Base-by-base conservation (phyloP, 176 grass and related monocot genomes). In the Zea mays region DNA sequence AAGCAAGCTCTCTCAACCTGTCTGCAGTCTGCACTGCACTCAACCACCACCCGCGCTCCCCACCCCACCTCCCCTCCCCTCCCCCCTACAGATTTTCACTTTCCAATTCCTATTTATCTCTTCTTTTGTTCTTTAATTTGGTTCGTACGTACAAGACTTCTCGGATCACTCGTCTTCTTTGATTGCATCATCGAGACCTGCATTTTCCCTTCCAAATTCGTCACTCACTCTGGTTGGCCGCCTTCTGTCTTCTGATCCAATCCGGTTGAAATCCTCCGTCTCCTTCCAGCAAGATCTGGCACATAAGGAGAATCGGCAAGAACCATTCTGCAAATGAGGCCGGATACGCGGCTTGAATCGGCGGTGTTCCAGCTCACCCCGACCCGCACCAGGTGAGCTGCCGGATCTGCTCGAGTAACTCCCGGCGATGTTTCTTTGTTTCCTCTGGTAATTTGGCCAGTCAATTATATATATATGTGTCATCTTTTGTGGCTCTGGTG, bases 311-410 rank as follows among this genome's bases (percentile, higher is more conserved):
- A 43, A 14, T 54, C 17, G 11, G 14, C 4, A 67, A 49, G 34
- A 58, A 60, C 40, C 45, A 16, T 43, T 48, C 20, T 38, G 83
- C 81, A 60, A 60, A 99, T 99, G 96, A 95, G 88, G 84, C 85
- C 85, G 73, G 96, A 99, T 46, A 63, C 75, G 77, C 87, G 87
- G 21, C 90, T 99, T 8, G 92, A 99, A 85, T 95, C 89, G 76
- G 96, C 88, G 17, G 87, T 92, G 19, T 99, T 99, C 85, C 92
- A 99, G 83, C 92, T 99, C 77, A 99, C 96, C 57, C 96, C 96
- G 5, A 99, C 96, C 66, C 90, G 96, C 75, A 99, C 96, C 50
- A 99, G 96, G 93, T 93, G 59, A 76, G 76, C 21, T 69, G 13
- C 39, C 20, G 60, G 75, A 92, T 85, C 81, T 85, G 81, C 63